Evolutionary conservation across 768 basidiomycete species (phyloP).

Genomic region (Piloderma croceum): DNA sequence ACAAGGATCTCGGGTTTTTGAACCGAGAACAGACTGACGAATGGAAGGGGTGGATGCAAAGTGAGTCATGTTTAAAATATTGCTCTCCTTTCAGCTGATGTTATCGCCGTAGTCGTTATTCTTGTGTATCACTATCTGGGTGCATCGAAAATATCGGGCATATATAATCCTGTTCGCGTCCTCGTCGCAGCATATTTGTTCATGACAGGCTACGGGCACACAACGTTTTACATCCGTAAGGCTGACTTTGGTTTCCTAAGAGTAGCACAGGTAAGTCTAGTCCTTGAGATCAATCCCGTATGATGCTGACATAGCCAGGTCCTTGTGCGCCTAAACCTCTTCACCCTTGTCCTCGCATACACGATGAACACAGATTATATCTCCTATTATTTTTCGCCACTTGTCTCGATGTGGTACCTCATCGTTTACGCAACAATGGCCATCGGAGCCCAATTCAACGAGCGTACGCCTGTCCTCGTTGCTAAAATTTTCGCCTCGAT

Average conservation of each 20-base stretch:
- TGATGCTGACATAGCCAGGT: slow-evolving; percentile 45
- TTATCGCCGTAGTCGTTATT: slow-evolving; percentile 56
- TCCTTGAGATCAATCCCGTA: slow-evolving; percentile 5
- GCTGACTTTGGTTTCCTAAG: slow-evolving; percentile 79
- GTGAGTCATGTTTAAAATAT: slow-evolving; percentile 36
- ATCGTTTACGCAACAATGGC: slow-evolving; percentile 80
- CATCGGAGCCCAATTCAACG: slow-evolving; percentile 69
- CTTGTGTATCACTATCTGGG: slow-evolving; percentile 91
- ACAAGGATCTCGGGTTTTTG: slow-evolving; percentile 83
- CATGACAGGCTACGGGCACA: slow-evolving; percentile 92
- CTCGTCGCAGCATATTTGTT: slow-evolving; percentile 87
- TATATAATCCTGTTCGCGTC: slow-evolving; percentile 87
- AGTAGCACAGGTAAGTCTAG: slow-evolving; percentile 54
- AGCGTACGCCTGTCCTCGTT: slow-evolving; percentile 58
- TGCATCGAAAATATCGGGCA: slow-evolving; percentile 86
- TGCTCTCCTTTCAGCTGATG: slow-evolving; percentile 2
- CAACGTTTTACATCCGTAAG: slow-evolving; percentile 84
- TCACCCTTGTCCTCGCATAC: slow-evolving; percentile 79
- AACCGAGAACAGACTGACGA: slow-evolving; percentile 93
- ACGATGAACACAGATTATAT: slow-evolving; percentile 91
- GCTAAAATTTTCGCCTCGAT: slow-evolving; percentile 67
- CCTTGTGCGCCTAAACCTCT: slow-evolving; percentile 75
- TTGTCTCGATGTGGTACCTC: slow-evolving; percentile 88
- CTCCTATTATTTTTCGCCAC: slow-evolving; percentile 85
- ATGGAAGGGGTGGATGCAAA: slow-evolving; percentile 99